A percentile compares a stretch with the other conserved stretches of the same genome.
Conservation (phyloP, 1,284 basidiomycete genomes). For the Ganoderma multipileum region DNA sequence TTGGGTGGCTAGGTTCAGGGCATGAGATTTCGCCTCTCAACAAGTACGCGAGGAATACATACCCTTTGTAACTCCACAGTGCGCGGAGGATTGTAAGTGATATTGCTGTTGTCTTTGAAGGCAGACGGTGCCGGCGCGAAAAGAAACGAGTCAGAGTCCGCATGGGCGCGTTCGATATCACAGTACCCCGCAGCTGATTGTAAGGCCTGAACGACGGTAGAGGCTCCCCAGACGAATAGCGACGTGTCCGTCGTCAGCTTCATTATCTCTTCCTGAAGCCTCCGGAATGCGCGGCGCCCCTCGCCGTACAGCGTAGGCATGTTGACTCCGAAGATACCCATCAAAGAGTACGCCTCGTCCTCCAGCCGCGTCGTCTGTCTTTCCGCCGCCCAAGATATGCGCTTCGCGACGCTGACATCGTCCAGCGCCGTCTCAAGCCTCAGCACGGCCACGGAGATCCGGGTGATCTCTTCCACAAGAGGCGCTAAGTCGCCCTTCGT, state of each 20-base stretch:
- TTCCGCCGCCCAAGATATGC: slow-evolving; percentile 5
- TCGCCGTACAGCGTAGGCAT: slow-evolving; percentile 6
- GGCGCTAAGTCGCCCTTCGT: neutral
- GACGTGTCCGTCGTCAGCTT: neutral
- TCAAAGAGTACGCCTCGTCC: slow-evolving; percentile 4
- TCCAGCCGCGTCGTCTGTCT: slow-evolving; percentile 1
- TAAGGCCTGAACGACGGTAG: neutral
- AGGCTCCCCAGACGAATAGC: slow-evolving; percentile 6
- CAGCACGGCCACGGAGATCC: neutral
- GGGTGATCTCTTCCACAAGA: neutral
- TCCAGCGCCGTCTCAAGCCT: neutral
- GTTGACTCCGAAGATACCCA: slow-evolving; percentile 10
- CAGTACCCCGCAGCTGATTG: neutral
- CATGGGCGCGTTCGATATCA: neutral
- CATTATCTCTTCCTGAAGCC: slow-evolving; percentile 9
- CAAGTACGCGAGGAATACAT: neutral
- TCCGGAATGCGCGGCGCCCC: slow-evolving; percentile 3
- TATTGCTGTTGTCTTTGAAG: neutral
- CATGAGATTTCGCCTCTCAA: neutral
- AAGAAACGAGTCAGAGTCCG: neutral
- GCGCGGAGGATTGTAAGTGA: neutral
- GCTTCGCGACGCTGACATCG: slow-evolving; percentile 5
- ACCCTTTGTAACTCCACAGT: neutral
- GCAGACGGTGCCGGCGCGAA: neutral
- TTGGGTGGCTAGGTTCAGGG: neutral